These are phyloP conservation scores for Delonix regia DNA, from an alignment of 306 rosid genomes.

Conservation along the genomic window DNA sequence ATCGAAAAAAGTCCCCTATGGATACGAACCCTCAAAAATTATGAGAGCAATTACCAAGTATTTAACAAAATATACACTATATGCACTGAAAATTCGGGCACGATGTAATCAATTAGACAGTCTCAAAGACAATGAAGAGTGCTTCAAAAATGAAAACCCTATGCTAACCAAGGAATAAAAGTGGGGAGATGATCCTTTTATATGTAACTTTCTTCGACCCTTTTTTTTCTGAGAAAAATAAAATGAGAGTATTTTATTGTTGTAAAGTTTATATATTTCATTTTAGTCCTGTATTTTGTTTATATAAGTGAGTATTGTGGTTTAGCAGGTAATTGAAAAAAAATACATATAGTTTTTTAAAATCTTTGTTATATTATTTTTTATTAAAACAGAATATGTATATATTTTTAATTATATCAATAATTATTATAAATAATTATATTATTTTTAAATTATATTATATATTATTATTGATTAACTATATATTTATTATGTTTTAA, in stretches of 20 bases:
- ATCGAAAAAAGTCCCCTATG: background rate
- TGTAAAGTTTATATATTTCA: too few species aligned
- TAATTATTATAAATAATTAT: too few species aligned
- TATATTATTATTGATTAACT: too few species aligned
- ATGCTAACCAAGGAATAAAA: conserved; percentile 17
- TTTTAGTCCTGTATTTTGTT: too few species aligned
- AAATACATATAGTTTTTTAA: too few species aligned
- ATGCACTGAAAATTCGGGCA: background rate
- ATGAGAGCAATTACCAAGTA: background rate
- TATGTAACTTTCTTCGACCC: conserved; percentile 9
- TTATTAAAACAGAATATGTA: too few species aligned
- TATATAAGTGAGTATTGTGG: too few species aligned
- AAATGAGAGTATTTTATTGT: background rate
- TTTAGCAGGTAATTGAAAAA: too few species aligned
- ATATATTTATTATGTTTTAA: too few species aligned
- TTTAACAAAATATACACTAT: background rate
- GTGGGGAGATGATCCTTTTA: conserved; percentile 15
- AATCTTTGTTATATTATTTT: too few species aligned
- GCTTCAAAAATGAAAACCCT: conserved; percentile 43
- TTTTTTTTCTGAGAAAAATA: background rate
- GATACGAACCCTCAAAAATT: background rate
- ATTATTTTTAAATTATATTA: too few species aligned
- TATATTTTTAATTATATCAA: too few species aligned
- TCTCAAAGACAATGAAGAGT: background rate
- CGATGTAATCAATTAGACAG: background rate